Evolutionary conservation across 2,329 filamentous ascomycete genomes (phyloP), one percentile per base, ranked within the genome.

Genomic region (Coniochaeta ligniaria): DNA sequence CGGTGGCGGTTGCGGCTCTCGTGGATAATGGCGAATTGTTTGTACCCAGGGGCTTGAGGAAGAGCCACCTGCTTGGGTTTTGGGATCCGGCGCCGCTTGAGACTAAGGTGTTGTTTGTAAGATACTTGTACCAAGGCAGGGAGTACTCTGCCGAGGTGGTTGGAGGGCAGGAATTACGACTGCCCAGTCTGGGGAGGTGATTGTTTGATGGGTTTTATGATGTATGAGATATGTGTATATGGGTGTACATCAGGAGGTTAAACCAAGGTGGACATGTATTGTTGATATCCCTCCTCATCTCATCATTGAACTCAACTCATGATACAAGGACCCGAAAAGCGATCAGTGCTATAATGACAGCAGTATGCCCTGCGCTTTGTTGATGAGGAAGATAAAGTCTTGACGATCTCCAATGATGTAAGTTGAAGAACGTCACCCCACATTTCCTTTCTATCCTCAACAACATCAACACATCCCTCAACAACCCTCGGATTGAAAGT

Each of bases 51-150:
- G 76, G 77, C 0, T 66, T 80, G 58, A 66, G 72, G 58, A 80
- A 81, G 71, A 74, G 72, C 52, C 71, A 74, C 38, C 65, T 83
- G 31, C 70, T 79, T 0, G 80, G 80, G 1, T 82, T 83, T 66
- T 82, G 79, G 76, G 80, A 83, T 60, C 80, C 80, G 17, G 75
- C 74, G 14, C 80, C 79, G 6, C 67, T 67, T 36, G 67, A 68
- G 38, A 71, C 71, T 22, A 82, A 83, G 73, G 72, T 76, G 38
- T 69, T 83, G 56, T 73, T 74, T 54, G 76, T 82, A 17, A 70
- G 75, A 60, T 83, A 81, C 62, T 60, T 73, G 22, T 80, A 73
- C 65, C 64, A 66, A 24, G 75, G 75, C 0, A 70, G 64, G 59
- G 74, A 76, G 63, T 63, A 62, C 33, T 67, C 66, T 2, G 69